Evolutionary conservation across 306 rosid genomes (phyloP).

Genomic region (Prunus padus): DNA sequence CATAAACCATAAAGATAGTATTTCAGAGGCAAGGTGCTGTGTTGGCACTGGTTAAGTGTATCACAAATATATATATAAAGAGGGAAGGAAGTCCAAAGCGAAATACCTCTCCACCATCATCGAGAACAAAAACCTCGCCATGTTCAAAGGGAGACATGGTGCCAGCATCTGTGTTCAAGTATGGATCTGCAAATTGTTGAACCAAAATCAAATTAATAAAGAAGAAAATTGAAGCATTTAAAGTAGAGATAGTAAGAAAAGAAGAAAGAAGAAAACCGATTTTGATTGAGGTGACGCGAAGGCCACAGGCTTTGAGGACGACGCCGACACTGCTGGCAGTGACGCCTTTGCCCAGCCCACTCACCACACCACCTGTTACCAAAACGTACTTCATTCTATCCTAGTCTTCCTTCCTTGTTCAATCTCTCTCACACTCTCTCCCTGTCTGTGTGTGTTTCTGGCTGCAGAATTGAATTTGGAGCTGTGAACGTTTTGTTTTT

Average conservation of each 20-base stretch:
- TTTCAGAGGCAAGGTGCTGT: too few species aligned
- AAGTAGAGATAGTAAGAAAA: background rate
- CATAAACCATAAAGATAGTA: background rate
- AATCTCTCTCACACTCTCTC: too few species aligned
- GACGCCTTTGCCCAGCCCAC: constrained; percentile 99
- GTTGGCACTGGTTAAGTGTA: too few species aligned
- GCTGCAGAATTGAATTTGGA: background rate
- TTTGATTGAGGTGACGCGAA: constrained; percentile 96
- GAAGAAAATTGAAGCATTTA: background rate
- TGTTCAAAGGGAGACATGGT: constrained; percentile 99
- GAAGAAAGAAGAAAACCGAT: constrained; percentile 52
- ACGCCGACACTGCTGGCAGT: constrained; percentile 98
- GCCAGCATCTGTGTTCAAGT: constrained; percentile 98
- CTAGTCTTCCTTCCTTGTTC: background rate
- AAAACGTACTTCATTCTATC: constrained; percentile 77
- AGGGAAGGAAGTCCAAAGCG: background rate
- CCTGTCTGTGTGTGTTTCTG: background rate
- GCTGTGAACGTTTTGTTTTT: background rate
- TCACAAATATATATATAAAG: too few species aligned
- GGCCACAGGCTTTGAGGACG: constrained; percentile 93
- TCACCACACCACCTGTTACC: constrained; percentile 89
- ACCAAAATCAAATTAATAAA: background rate
- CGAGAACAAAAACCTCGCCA: constrained; percentile 99
- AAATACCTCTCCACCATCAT: constrained; percentile 93
- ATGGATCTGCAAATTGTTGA: constrained; percentile 61